Base-by-base conservation (phyloP, 2,329 filamentous ascomycete species). In the Fusarium sacchari region DNA sequence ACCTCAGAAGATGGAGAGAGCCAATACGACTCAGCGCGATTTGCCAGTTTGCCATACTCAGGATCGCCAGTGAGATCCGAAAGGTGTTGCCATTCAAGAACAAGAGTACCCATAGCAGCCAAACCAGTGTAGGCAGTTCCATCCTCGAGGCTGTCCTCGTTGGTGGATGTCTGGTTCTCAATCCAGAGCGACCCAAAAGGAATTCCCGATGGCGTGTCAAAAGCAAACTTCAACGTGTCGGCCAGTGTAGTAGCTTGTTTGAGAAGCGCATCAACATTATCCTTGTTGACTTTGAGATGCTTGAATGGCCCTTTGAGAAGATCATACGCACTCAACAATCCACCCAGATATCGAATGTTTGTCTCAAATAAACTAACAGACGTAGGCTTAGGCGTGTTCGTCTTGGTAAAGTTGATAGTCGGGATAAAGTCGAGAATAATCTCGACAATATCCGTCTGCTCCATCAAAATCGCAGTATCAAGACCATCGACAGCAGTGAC, bases 181-280 rank as follows among this genome's bases (percentile, higher is more conserved):
- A 69, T 63, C 18, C 60, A 68, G 3, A 69, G 24, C 4, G 50
- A 36, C 1, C 61, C 61, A 0, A 58, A 24, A 1, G 64, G 67
- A 5, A 69, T 69, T 10, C 67, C 67, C 5, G 44, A 43, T 0
- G 67, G 64, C 3, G 58, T 69, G 17, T 68, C 52, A 18, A 69
- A 69, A 6, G 67, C 67, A 24, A 68, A 69, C 5, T 53, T 64
- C 9, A 69, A 6, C 5, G 58, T 68, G 3, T 86, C 3, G 93
- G 93, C 92, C 92, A 96, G 86, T 88, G 77, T 89, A 85, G 67
- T 89, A 88, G 13, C 84, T 87, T 59, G 83, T 79, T 73, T 87
- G 85, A 24, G 89, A 3, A 89, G 79, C 76, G 88, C 86, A 30
- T 83, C 70, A 1, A 87, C 85, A 74, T 89, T 89, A 15, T 78